Evolutionary conservation across 2,329 filamentous ascomycete genomes (phyloP).

Genomic region (Chaetoscypha palmicola): DNA sequence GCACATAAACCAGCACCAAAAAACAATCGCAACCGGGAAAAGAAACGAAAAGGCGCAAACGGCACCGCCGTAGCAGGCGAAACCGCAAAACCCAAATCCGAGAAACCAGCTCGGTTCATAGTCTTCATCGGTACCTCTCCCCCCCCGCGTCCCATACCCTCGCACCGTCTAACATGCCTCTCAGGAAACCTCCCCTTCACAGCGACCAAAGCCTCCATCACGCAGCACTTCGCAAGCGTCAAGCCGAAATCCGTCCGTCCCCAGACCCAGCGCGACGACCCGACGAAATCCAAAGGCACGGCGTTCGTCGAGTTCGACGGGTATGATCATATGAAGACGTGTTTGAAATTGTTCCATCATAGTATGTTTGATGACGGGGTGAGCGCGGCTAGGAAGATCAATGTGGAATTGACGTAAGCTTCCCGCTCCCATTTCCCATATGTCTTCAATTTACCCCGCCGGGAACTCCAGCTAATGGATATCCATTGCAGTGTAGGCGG

Average conservation of each 20-base stretch:
- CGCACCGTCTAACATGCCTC: slow-evolving; percentile 33
- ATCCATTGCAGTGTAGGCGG: slow-evolving; percentile 62
- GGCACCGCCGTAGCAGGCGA: slow-evolving; percentile 12
- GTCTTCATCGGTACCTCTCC: slow-evolving; percentile 60
- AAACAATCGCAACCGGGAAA: slow-evolving; percentile 33
- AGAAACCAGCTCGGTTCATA: slow-evolving; percentile 53
- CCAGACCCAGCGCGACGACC: slow-evolving; percentile 58
- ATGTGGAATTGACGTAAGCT: slow-evolving; percentile 80
- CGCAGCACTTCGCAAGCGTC: slow-evolving; percentile 71
- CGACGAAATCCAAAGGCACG: slow-evolving; percentile 62
- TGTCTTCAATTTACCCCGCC: background rate
- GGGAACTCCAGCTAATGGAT: background rate
- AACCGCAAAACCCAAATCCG: slow-evolving; percentile 14
- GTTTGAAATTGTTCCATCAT: slow-evolving; percentile 85
- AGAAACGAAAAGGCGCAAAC: slow-evolving; percentile 26
- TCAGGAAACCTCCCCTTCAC: slow-evolving; percentile 81
- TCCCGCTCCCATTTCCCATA: background rate
- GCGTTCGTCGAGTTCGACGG: slow-evolving; percentile 85
- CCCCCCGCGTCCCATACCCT: no score
- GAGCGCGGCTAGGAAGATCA: slow-evolving; percentile 64
- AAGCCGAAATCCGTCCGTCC: slow-evolving; percentile 65
- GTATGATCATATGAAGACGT: slow-evolving; percentile 87
- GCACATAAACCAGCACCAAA: slow-evolving; percentile 29
- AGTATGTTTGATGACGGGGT: slow-evolving; percentile 58
- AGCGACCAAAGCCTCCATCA: slow-evolving; percentile 63